Evolutionary conservation across 805 yeast species (phyloP), one percentile per base, ranked within the genome.

Genomic region (Suhomyces xylopsoci): DNA sequence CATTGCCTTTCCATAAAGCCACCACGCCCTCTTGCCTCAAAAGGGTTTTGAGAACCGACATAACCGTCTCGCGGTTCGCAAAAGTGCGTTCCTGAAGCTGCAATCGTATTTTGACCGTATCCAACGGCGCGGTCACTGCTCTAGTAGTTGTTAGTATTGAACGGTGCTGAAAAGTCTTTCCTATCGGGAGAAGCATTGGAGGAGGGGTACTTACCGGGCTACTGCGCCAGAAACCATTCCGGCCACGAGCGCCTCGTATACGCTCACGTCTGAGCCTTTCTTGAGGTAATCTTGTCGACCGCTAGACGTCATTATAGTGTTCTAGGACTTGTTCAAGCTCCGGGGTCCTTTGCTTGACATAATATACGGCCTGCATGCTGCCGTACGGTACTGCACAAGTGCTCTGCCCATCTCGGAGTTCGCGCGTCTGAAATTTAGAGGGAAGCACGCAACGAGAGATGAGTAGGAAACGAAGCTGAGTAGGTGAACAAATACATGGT

Each of bases 1-100:
- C 78, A 64, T 94, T 94, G 0, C 99, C 99, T 66, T 91, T 92
- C 98, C 98, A 94, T n/a, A 93, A 74, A 0, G 90, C 93, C 12
- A 67, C 55, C 0, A 85, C 42, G 1, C 96, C 96, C 67, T 93
- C 98, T 32, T 81, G 76, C 17, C 66, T 64, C 1, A 79, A 56
- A 1, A 90, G 78, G 1, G 73, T 66, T 12, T 55, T 56, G 46
- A 82, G 65, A 0, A 2, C 81, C 78, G 9, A 59, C 12, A 15
- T 12, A 7, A 28, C 50, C 41, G 41, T 48, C 50, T 6, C 52
- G 5, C 58, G 45, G 17, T 56, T 17, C 53, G 52, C 48, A 49
- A 36, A 60, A 1, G 61, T 60, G 6, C 58, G 50, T 0, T 73
- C 69, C 54, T 81, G 84, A 2, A 89, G 70, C 64, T 89, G 96